Evolutionary conservation across 2,329 filamentous ascomycete species (phyloP), one percentile per base, ranked within the genome.

Genomic region (Exserohilum rostratum): DNA sequence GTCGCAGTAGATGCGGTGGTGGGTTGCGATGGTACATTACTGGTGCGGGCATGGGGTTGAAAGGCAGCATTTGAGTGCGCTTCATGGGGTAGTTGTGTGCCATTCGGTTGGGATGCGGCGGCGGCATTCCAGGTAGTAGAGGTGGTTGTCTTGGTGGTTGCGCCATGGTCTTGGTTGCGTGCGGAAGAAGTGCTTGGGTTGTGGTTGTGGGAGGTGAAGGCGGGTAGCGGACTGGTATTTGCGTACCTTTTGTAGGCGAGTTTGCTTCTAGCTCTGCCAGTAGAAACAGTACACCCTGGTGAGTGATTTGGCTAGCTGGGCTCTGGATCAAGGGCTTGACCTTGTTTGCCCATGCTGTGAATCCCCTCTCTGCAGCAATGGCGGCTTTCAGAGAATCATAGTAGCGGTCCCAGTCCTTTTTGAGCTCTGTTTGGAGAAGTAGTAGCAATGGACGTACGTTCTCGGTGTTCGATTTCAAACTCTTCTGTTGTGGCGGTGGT

Each of bases 191-290:
- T 6, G 20, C 3, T 6, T 25, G 4, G 37, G 22, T n/a, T 18
- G 18, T 6, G 10, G 7, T 3, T n/a, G n/a, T n/a, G n/a, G n/a
- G n/a, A 42, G 22, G 97, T 93, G 3, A 96, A 90, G 79, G 91
- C 88, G 48, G 82, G 6, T 40, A n/a, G 13, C 12, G 27, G 13
- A 20, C 13, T 27, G 22, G 20, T 10, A 18, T 18, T 5, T 2
- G 3, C 40, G 30, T 27, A 1, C 83, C 96, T 60, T 37, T 30
- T 18, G 25, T 30, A 2, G 97, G 96, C 78, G 77, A 90, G 68
- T 78, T 98, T 46, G 96, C 91, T 1, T 96, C 53, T 44, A 56
- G 46, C 11, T 62, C 54, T 6, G 13, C 9, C 6, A 67, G 42
- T 12, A 65, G 33, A 10, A 62, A 64, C 0, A 61, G 30, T 6